phyloP scores from a whole-genome alignment of 441 rosid species.

The Jatropha multifida region DNA sequence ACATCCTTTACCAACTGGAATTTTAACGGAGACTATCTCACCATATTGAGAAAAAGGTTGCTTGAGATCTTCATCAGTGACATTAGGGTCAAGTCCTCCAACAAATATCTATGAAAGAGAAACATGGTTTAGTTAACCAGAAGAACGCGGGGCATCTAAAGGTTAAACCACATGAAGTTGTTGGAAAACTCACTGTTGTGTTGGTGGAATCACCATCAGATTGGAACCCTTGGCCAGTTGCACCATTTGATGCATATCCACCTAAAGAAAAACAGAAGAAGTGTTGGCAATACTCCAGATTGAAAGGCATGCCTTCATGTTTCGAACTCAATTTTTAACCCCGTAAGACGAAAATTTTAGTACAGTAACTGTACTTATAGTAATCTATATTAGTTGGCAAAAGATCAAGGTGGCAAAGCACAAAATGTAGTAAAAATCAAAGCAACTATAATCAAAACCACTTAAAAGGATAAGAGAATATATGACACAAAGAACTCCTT shows the following conservation, averaged over 20 bases:
- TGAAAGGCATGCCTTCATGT: not conserved
- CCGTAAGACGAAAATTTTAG: not conserved
- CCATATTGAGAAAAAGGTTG: slow-evolving; percentile 73
- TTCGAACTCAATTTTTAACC: not conserved
- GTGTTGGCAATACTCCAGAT: slow-evolving; percentile 1
- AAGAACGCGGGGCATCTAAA: slow-evolving; percentile 23
- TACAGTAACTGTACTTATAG: too few species aligned
- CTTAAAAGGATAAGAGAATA: not conserved
- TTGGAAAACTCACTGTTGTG: slow-evolving; percentile 68
- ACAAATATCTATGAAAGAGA: slow-evolving; percentile 71
- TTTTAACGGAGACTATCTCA: slow-evolving; percentile 82
- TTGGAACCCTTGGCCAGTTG: slow-evolving; percentile 46
- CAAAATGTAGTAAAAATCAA: not conserved
- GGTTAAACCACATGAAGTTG: slow-evolving; percentile 17
- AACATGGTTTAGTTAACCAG: slow-evolving; percentile 24
- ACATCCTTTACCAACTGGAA: slow-evolving; percentile 85
- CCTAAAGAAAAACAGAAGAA: slow-evolving; percentile 37
- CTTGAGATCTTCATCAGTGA: slow-evolving; percentile 78
- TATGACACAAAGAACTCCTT: not conserved
- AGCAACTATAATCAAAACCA: slow-evolving; percentile 4
- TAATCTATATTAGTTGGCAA: not conserved
- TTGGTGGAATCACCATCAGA: slow-evolving; percentile 74
- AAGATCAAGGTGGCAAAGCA: not conserved
- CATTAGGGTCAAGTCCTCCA: slow-evolving; percentile 88
- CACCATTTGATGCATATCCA: slow-evolving; percentile 66